Evolutionary conservation across 192 early-diverging fungal species (phyloP).

Genomic region (Dispira simplex): DNA sequence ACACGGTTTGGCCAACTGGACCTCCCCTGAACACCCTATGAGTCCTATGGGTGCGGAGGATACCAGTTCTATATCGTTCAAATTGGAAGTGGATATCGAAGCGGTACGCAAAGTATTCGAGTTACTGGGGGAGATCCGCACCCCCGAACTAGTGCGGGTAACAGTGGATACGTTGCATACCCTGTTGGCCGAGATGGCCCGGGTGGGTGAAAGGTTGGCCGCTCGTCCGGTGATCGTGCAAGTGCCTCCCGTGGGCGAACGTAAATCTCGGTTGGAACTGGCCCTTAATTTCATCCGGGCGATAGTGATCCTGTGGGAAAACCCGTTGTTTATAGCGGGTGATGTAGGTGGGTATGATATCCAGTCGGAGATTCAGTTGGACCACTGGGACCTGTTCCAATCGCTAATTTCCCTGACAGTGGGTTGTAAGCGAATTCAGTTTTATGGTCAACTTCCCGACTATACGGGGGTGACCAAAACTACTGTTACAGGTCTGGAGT

Average conservation of each 20-base stretch:
- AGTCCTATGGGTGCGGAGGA: not conserved
- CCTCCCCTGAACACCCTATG: not conserved
- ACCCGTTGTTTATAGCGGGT: not conserved
- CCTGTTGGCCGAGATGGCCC: not conserved
- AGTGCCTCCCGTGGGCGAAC: not conserved
- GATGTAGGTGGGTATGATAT: not conserved
- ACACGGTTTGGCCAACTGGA: not conserved
- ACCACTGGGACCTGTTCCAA: not conserved
- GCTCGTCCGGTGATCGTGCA: not conserved
- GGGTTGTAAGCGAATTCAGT: not conserved
- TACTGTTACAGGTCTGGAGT: not conserved
- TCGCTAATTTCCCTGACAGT: not conserved
- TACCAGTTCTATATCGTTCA: not conserved
- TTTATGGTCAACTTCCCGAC: not conserved
- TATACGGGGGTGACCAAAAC: not conserved
- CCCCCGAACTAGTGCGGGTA: not conserved
- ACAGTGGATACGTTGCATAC: not conserved
- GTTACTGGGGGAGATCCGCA: not conserved
- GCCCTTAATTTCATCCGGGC: not conserved
- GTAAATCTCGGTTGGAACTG: not conserved
- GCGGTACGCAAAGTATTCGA: not conserved
- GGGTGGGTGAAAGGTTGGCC: not conserved
- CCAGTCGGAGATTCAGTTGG: not conserved
- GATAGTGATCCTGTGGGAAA: conserved; percentile 4
- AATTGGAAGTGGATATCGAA: not conserved